Base-by-base conservation (phyloP, 2,329 filamentous ascomycete genomes). In the Cladosporium sp. region DNA sequence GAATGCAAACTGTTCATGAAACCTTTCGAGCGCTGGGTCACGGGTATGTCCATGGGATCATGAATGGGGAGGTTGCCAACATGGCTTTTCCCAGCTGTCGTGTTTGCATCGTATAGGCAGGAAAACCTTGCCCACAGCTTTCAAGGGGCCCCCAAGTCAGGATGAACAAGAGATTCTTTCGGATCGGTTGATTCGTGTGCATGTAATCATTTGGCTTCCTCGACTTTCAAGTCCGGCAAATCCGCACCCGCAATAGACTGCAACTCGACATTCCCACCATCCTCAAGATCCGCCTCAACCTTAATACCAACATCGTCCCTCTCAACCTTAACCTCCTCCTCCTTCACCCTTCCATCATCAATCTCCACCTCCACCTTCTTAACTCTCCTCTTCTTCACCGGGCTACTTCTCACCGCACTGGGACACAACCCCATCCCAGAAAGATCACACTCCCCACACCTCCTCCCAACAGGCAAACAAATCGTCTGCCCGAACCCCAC, bases 401-500 rank as follows among this genome's bases (percentile, higher is more conserved):
- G 68, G 43, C 55, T 60, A 2, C 66, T 64, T 6, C 61, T 62
- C 13, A 74, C 69, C 7, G 72, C 71, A 52, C 72, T 71, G 7
- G 76, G 75, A 70, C 93, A 98, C 52, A 97, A 68, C 3, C 88
- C 88, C 27, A 76, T 76, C 16, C 85, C 72, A 0, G 88, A 88
- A 42, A 97, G 70, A 56, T 86, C 85, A 70, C 93, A 98, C 42
- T 93, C 85, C 15, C 88, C 90, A 69, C 93, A 98, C 58, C 78
- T 82, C 55, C 84, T 77, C 0, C 86, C 88, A 1, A 92, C 80
- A 1, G 90, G 89, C 55, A 89, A 72, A 65, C 91, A 96, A 18
- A 93, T 82, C 1, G 83, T 88, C 76, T 96, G 91, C 0, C 91
- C 91, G 54, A 95, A 76, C 0, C 91, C 91, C 27, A 96, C 91